Conservation (phyloP, 192 early-diverging fungal genomes). For the Spizellomyces sp. region DNA sequence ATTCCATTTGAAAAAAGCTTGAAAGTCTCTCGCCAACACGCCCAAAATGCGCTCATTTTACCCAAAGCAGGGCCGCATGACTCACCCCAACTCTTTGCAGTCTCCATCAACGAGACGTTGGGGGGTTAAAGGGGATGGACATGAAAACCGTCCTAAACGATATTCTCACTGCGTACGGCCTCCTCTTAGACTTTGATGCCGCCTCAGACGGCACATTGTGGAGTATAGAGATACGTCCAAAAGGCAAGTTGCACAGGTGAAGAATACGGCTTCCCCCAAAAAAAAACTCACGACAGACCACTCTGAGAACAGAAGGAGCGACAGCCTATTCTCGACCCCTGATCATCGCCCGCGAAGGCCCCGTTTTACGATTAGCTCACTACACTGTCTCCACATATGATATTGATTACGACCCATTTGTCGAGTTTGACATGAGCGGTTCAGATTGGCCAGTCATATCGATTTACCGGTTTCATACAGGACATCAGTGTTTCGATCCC, state of each 20-base stretch:
- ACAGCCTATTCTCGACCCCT: constrained; percentile 12
- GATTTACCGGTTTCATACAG: constrained; percentile 5
- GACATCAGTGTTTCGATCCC: neutral
- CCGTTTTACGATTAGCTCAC: neutral
- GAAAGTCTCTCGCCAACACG: too few species aligned
- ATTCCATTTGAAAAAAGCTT: too few species aligned
- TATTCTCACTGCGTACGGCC: too few species aligned
- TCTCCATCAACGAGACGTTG: too few species aligned
- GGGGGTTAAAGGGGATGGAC: too few species aligned
- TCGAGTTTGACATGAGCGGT: neutral
- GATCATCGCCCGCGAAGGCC: constrained; percentile 13
- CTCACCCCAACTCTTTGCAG: too few species aligned
- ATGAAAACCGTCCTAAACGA: too few species aligned
- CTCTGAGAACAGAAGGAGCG: constrained; percentile 1
- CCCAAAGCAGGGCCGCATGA: too few species aligned
- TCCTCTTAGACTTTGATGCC: too few species aligned
- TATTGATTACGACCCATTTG: constrained; percentile 21
- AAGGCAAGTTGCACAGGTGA: too few species aligned
- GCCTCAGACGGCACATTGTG: neutral
- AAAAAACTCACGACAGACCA: neutral
- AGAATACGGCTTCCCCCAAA: too few species aligned
- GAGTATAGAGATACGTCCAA: neutral
- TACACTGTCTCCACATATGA: constrained; percentile 23
- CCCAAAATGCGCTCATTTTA: too few species aligned
- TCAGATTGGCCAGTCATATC: constrained; percentile 3